Percentiles rank a stretch among this genome's conserved stretches.
phyloP scores from a whole-genome alignment of 495 filamentous ascomycete genomes.

The Trichocladium antarcticum region DNA sequence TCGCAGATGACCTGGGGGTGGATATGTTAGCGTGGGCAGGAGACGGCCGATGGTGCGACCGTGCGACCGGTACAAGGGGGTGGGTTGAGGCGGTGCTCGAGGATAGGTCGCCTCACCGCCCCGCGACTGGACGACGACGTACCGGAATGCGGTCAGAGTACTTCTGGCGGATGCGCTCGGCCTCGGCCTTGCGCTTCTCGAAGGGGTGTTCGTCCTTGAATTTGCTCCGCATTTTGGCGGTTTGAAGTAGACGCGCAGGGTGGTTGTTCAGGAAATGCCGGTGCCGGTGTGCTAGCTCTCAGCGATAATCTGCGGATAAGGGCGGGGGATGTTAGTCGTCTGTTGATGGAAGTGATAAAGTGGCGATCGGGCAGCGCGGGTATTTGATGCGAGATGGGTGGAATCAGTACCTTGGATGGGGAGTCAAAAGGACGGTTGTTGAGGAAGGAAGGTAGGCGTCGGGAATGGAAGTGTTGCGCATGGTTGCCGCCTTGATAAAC shows the following conservation, averaged over 20 bases:
- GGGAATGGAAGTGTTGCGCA: conserved; percentile 2
- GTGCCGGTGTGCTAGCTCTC: background rate
- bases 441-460: conserved; percentile 12
- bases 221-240: conserved; percentile 79
- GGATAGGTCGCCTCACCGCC: conserved; percentile 10
- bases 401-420: background rate
- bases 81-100: conserved; percentile 1
- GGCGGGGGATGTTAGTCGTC: background rate
- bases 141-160: conserved; percentile 98
- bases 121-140: conserved; percentile 34
- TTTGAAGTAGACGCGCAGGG: conserved; percentile 6
- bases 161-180: conserved; percentile 97
- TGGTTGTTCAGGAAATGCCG: background rate
- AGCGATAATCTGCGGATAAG: background rate
- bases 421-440: conserved; percentile 1
- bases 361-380: background rate
- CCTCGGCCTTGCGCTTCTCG: conserved; percentile 98
- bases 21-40: conserved; percentile 4
- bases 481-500: conserved; percentile 21
- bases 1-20: conserved; percentile 84
- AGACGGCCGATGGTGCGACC: background rate
- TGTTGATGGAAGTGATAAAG: background rate
- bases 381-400: background rate
- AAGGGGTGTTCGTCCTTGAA: conserved; percentile 99
- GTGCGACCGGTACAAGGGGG: no score